phyloP scores from a whole-genome alignment of 441 rosid genomes.

The Pelargonium fulgidum region DNA sequence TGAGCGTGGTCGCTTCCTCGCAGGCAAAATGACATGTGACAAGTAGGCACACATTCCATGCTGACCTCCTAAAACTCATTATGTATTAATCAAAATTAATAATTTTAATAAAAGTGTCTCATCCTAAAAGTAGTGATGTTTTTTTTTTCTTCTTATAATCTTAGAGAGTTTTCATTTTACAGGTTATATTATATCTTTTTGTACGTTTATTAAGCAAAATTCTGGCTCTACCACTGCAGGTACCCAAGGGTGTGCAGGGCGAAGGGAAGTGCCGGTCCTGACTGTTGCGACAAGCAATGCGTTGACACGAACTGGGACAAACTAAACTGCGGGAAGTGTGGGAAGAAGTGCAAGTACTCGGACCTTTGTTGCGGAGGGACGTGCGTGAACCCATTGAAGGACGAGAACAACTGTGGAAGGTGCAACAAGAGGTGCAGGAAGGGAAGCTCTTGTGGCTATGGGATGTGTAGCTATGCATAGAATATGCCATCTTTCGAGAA shows the following conservation, averaged over 20 bases:
- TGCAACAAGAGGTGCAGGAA: conserved; percentile 53
- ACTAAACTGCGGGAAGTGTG: conserved; percentile 57
- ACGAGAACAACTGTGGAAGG: conserved; percentile 49
- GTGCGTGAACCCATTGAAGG: conserved; percentile 54
- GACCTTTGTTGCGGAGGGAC: conserved; percentile 55
- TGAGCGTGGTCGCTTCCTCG: not conserved
- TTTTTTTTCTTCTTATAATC: no score
- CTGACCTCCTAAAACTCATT: no score
- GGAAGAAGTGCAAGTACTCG: conserved; percentile 44
- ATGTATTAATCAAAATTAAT: no score
- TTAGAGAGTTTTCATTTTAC: no score
- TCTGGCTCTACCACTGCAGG: not conserved
- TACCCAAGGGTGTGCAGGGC: conserved; percentile 37
- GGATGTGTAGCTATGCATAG: conserved; percentile 61
- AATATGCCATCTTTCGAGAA: not conserved
- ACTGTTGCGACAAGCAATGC: conserved; percentile 58
- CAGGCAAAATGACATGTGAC: not conserved
- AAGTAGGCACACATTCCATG: no score
- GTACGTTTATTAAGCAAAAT: no score
- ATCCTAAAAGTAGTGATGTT: no score
- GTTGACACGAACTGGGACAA: conserved; percentile 40
- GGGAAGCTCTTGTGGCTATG: conserved; percentile 44
- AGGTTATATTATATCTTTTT: no score
- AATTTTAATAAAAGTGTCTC: no score
- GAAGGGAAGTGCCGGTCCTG: conserved; percentile 49